phyloP scores from a whole-genome alignment of 2,329 filamentous ascomycete genomes.

The Fusarium praegraminearum region DNA sequence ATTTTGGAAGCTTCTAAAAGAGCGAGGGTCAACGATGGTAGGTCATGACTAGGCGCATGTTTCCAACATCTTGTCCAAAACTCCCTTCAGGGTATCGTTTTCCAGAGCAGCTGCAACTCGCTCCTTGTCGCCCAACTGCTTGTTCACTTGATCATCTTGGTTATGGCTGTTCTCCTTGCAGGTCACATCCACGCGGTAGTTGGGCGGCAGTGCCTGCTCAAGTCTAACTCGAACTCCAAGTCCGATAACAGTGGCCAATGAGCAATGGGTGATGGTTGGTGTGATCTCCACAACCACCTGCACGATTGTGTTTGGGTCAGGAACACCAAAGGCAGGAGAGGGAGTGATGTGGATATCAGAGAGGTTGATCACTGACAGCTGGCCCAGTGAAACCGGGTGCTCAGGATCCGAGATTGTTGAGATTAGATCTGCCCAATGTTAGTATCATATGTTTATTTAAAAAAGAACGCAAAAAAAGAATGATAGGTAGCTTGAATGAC shows the following conservation, averaged over 20 bases:
- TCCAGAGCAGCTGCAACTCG: slow-evolving; percentile 93
- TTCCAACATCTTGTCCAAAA: slow-evolving; percentile 93
- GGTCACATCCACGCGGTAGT: slow-evolving; percentile 90
- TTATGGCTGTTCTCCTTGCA: slow-evolving; percentile 98
- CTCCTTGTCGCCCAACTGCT: slow-evolving; percentile 97
- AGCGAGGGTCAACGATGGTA: neutral
- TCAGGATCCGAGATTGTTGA: slow-evolving; percentile 96
- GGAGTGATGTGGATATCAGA: slow-evolving; percentile 84
- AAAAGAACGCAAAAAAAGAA: neutral
- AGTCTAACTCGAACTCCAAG: slow-evolving; percentile 91
- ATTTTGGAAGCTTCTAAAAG: slow-evolving; percentile 6
- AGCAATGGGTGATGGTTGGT: slow-evolving; percentile 97
- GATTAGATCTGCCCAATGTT: slow-evolving; percentile 77
- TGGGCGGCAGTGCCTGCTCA: slow-evolving; percentile 89
- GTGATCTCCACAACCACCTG: slow-evolving; percentile 90
- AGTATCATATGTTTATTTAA: slow-evolving; percentile 20
- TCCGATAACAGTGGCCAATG: slow-evolving; percentile 94
- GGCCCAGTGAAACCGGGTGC: slow-evolving; percentile 92
- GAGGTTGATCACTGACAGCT: slow-evolving; percentile 95
- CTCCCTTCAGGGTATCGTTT: slow-evolving; percentile 88
- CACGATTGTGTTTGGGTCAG: slow-evolving; percentile 68
- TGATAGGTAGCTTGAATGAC: neutral
- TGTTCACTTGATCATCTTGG: slow-evolving; percentile 95
- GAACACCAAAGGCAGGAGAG: slow-evolving; percentile 54
- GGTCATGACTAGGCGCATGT: slow-evolving; percentile 71